Percentiles rank a stretch among this genome's conserved stretches.
These are phyloP conservation scores for Lentinus tigrinus DNA, from an alignment of 768 basidiomycete genomes.

Conservation along the genomic window DNA sequence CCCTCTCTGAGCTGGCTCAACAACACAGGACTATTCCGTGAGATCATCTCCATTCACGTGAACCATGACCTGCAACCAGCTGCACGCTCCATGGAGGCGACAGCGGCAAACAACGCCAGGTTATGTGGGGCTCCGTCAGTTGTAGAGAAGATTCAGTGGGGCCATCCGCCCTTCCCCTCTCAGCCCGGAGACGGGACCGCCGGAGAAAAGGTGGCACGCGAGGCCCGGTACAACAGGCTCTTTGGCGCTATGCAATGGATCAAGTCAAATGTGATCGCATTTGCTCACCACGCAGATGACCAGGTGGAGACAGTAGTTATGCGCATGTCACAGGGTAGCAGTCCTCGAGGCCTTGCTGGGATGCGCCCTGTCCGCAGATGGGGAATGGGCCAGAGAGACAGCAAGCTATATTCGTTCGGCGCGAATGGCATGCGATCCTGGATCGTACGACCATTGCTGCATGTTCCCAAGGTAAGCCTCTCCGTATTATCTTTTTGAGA, in stretches of 20 bases:
- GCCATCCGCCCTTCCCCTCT: constrained; percentile 46
- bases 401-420: constrained; percentile 39
- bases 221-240: constrained; percentile 45
- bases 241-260: constrained; percentile 44
- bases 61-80: constrained; percentile 67
- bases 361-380: constrained; percentile 69
- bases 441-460: constrained; percentile 70
- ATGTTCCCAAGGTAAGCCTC: constrained; percentile 61
- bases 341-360: constrained; percentile 56
- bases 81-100: constrained; percentile 54
- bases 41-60: constrained; percentile 59
- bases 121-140: constrained; percentile 45
- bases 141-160: constrained; percentile 58
- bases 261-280: constrained; percentile 46
- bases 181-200: constrained; percentile 38
- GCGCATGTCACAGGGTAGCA: constrained; percentile 60
- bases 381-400: constrained; percentile 64
- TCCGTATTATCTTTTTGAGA: not conserved
- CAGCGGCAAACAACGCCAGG: constrained; percentile 43
- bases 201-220: constrained; percentile 58
- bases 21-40: constrained; percentile 19
- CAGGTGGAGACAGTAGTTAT: constrained; percentile 81
- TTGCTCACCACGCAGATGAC: constrained; percentile 81
- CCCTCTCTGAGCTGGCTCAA: not conserved
- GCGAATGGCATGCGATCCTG: constrained; percentile 61